Base-by-base conservation (phyloP, 2,329 filamentous ascomycete species). In the Penicillium oxalicum region DNA sequence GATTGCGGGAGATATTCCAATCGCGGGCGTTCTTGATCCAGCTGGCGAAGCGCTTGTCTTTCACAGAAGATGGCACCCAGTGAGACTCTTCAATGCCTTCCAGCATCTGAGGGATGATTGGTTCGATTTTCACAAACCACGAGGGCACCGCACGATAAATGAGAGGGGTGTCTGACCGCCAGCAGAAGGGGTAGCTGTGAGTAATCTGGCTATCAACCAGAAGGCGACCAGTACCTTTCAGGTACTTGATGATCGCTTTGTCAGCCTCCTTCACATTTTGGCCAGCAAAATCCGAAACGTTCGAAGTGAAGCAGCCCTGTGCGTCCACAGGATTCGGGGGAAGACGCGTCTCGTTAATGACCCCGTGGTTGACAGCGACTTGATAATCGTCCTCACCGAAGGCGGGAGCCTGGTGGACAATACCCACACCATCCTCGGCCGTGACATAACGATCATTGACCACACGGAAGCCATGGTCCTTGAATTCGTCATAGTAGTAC, bases 371-470 rank as follows among this genome's bases (percentile, higher is more conserved):
- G 52, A 90, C 69, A 7, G 87, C 88, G 50, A 93, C 82, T 57
- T 84, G 85, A 75, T 95, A 96, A 84, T 97, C 91, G 56, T 96
- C 91, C 71, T 96, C 88, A 79, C 91, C 91, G 64, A 91, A 96
- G 1, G 90, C 89, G 2, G 91, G 91, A 4, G 91, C 81, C 70
- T 96, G 90, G 70, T 97, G 91, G 39, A 97, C 91, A 54, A 97
- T 86, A 63, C 91, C 91, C 32, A 89, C 88, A 82, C 91, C 91
- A 62, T 88, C 90, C 51, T 93, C 90, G 28, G 86, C 83, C 26
- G 88, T 93, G 49, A 96, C 91, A 63, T 96, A 96, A 5, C 78
- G 82, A 34, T 87, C 91, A 58, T 87, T 90, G 55, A 95, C 66
- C 4, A 96, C 86, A 59, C 78, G 81, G 77, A 95, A 96, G 4